Evolutionary conservation across 805 yeast genomes (phyloP), one percentile per base, ranked within the genome.

Genomic region (Wickerhamiella spandovensis): DNA sequence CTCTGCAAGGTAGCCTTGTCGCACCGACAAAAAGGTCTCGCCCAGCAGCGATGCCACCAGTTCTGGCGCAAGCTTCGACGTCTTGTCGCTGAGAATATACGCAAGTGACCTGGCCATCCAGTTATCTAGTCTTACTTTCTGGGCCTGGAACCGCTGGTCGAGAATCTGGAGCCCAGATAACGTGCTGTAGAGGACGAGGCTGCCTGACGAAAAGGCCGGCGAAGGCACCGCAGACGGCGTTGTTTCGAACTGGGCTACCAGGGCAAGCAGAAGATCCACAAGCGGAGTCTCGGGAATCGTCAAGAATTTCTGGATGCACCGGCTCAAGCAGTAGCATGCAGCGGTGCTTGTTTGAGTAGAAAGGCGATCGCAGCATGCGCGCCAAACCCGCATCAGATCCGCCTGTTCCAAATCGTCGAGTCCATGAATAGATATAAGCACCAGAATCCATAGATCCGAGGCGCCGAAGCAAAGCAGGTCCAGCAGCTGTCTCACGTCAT

Each of bases 131-230:
- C 41, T 9, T 3, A 7, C 4, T 6, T 5, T 20, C 17, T 46
- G 46, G 1, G 28, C 1, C 9, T 17, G 56, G 21, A 55, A 49
- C 3, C n/a, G 25, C 4, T 43, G 46, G 22, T 55, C 54, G 3
- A 53, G 44, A 6, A 55, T 35, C 24, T 32, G 24, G 5, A 37
- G 35, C 9, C 24, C 22, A 1, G 30, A 6, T 5, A 53, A 25
- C 9, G 32, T 21, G 7, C 20, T 6, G 30, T 44, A 53, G 15
- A 53, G 41, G 0, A 18, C 6, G 3, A 54, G 28, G 18, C 54
- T 53, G 13, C 58, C 56, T 1, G 56, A 51, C 2, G 53, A 41
- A 9, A 51, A 23, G 1, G 3, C 3, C 9, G 51, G 53, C n/a
- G 39, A 17, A 3, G 49, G 28, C 15, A 28, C 32, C 15, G 32